These are phyloP conservation scores for Apocynum venetum DNA, from an alignment of 257 asterid genomes.

Conservation along the genomic window DNA sequence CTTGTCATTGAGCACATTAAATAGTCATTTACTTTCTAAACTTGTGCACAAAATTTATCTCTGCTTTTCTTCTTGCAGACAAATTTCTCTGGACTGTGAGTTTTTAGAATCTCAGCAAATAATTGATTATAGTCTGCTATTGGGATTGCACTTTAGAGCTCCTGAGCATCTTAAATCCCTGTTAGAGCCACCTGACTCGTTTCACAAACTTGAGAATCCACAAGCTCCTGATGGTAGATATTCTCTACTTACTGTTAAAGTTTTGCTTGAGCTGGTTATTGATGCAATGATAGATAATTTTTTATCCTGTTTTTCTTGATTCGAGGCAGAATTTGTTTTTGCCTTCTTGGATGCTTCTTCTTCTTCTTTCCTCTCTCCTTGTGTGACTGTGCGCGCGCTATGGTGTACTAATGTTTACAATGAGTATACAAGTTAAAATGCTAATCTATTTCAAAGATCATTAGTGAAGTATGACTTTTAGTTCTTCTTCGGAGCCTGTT, in stretches of 20 bases:
- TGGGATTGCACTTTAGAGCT: slow-evolving; percentile 94
- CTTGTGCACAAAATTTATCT: slow-evolving; percentile 6
- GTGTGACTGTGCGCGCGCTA: not conserved
- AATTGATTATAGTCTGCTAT: slow-evolving; percentile 88
- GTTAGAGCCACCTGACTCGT: slow-evolving; percentile 57
- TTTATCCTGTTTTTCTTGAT: not conserved
- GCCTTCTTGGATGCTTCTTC: not conserved
- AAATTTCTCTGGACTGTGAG: slow-evolving; percentile 63
- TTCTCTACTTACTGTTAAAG: slow-evolving; percentile 11
- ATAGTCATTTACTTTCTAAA: not conserved
- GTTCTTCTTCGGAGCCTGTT: not conserved
- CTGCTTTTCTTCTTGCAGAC: slow-evolving; percentile 43
- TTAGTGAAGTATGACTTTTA: not conserved
- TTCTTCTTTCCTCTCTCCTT: not conserved
- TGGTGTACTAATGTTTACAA: not conserved
- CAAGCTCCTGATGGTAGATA: slow-evolving; percentile 43
- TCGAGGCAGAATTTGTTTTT: not conserved
- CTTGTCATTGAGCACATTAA: not conserved
- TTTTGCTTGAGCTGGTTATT: not conserved
- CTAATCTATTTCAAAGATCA: not conserved
- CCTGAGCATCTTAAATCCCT: slow-evolving; percentile 78
- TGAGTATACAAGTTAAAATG: not conserved
- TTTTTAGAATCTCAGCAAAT: slow-evolving; percentile 84
- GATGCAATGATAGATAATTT: not conserved
- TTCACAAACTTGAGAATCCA: slow-evolving; percentile 32